Base-by-base conservation (phyloP, 140 eudicot genomes). In the Oenanthe javanica region DNA sequence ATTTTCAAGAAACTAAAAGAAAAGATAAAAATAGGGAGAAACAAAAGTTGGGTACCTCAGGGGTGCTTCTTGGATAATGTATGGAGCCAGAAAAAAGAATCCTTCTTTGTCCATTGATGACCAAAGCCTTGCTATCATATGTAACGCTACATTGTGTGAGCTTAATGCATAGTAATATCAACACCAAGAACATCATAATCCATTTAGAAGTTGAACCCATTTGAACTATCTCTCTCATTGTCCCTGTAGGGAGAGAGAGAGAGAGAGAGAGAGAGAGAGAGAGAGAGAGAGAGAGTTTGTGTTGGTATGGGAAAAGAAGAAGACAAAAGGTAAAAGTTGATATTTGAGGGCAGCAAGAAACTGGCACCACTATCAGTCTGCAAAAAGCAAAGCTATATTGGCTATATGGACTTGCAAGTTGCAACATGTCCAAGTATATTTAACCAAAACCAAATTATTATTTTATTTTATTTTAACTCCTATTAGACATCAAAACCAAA, bases 21-120 rank as follows among this genome's bases (percentile, higher is more conserved):
- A 18, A 6, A 4, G 5, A 50, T 64, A 77, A 64, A 64, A 67
- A 77, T 74, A 48, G 79, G 78, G 70, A 66, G 50, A 57, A 81
- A 70, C 42, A 82, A 80, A 64, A 69, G 43, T 5, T 6, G 48
- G 27, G 79, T 89, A 93, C 97, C 75, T 93, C 90, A 79, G 97
- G 97, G 81, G 97, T 86, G 81, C 97, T 93, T 91, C 97, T 93
- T 73, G 97, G 97, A 48, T 93, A 93, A 86, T 91, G 96, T 38
- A 93, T 89, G 72, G 97, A 93, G 82, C 97, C 97, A 81, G 97
- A 93, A 55, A 93, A 78, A n/a, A 93, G 90, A 51, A 93, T 88
- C 83, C 87, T 87, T 85, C 96, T 85, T 0, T 85, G 84, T 27
- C 97, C 97, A 89, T 93, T 86, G 83, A 93, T 93, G 81, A 93